phyloP scores from a whole-genome alignment of 2,329 filamentous ascomycete species.

The Diaporthe ilicicola region DNA sequence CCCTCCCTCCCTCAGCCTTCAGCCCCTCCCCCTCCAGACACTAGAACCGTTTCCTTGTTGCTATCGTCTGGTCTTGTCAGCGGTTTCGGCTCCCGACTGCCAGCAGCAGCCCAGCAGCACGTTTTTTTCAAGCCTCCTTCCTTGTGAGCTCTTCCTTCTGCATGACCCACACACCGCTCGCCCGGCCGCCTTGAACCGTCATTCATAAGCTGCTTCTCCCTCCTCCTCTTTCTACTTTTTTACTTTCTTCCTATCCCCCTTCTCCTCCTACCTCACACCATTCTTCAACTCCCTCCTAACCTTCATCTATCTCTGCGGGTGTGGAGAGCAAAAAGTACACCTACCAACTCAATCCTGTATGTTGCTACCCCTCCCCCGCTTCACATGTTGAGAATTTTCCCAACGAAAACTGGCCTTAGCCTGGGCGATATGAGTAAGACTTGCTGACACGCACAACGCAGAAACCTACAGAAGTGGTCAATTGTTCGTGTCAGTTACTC shows the following conservation, averaged over 20 bases:
- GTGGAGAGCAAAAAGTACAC: conserved; percentile 27
- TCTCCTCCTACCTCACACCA: conserved; percentile 27
- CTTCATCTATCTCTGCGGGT: conserved; percentile 30
- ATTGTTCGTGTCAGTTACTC: conserved; percentile 30
- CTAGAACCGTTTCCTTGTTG: not conserved
- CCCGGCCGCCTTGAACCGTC: conserved; percentile 14
- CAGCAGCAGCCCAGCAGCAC: not conserved
- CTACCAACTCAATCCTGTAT: conserved; percentile 21
- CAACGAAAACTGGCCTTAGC: not conserved
- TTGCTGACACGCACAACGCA: conserved; percentile 11
- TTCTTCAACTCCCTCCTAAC: conserved; percentile 26
- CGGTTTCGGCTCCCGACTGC: conserved; percentile 27
- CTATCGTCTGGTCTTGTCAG: conserved; percentile 17
- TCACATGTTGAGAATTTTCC: not conserved
- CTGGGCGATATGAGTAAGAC: not conserved
- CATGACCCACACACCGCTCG: conserved; percentile 28
- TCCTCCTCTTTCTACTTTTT: not conserved
- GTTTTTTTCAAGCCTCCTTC: conserved; percentile 1
- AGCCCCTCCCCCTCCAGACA: conserved; percentile 19
- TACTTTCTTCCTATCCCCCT: conserved; percentile 6
- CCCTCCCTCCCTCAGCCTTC: conserved; percentile 21
- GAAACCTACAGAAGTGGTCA: conserved; percentile 26
- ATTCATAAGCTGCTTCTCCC: conserved; percentile 30
- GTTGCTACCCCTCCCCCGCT: not conserved
- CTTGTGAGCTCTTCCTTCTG: conserved; percentile 8